Evolutionary conservation across 352 stramenopile species (phyloP).

Genomic region (Aphanomyces euteiches): DNA sequence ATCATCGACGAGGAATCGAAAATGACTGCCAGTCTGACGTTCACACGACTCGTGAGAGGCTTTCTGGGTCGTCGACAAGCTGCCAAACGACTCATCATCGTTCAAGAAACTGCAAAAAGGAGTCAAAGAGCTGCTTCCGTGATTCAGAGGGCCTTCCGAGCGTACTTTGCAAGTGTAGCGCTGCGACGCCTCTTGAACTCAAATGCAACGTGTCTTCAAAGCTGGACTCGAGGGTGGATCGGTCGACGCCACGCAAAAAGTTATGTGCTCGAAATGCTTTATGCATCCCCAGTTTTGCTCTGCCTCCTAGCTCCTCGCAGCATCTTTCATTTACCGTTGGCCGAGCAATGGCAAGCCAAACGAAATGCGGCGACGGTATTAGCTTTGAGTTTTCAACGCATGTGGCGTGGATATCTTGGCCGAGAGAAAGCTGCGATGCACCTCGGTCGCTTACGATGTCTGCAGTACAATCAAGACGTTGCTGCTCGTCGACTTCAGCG

Average conservation of each 20-base stretch:
- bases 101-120: slow-evolving; percentile 33
- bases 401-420: slow-evolving; percentile 47
- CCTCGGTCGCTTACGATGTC: slow-evolving; percentile 37
- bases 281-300: slow-evolving; percentile 28
- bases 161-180: slow-evolving; percentile 47
- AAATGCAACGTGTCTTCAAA: slow-evolving; percentile 48
- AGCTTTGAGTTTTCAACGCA: slow-evolving; percentile 41
- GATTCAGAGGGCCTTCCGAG: slow-evolving; percentile 55
- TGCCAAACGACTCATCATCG: slow-evolving; percentile 29
- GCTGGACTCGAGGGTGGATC: slow-evolving; percentile 46
- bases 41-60: slow-evolving; percentile 44
- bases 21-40: slow-evolving; percentile 37
- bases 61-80: slow-evolving; percentile 41
- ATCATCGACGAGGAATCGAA: slow-evolving; percentile 20
- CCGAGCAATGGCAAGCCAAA: slow-evolving; percentile 54
- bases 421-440: slow-evolving; percentile 39
- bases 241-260: slow-evolving; percentile 39
- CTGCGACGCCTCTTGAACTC: slow-evolving; percentile 41
- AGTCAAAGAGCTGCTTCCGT: slow-evolving; percentile 36
- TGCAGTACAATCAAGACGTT: slow-evolving; percentile 41
- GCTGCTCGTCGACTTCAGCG: slow-evolving; percentile 54
- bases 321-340: slow-evolving; percentile 57
- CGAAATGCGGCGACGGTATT: slow-evolving; percentile 46
- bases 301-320: slow-evolving; percentile 41
- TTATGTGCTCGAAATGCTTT: slow-evolving; percentile 47